These are phyloP conservation scores for Calcarisporium arbuscula DNA, from an alignment of 2,329 filamentous ascomycete species.

Conservation along the genomic window DNA sequence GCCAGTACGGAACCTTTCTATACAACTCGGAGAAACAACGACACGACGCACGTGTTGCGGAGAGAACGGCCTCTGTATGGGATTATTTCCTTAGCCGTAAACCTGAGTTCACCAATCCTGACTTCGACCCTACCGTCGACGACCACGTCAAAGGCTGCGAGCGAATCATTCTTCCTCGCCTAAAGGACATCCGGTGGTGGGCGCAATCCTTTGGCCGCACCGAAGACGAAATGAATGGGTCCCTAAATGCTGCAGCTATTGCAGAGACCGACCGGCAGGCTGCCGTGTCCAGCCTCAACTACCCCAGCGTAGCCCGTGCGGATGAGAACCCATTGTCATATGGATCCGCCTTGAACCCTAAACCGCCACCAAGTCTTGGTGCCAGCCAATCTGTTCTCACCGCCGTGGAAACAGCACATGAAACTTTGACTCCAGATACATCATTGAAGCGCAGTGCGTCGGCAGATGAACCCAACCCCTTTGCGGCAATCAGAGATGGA, in stretches of 20 bases:
- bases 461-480: slow-evolving; percentile 36
- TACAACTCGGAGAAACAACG: slow-evolving; percentile 93
- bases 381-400: slow-evolving; percentile 49
- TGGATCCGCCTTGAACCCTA: slow-evolving; percentile 15
- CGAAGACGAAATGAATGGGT: slow-evolving; percentile 88
- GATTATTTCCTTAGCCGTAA: slow-evolving; percentile 84
- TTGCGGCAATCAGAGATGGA: slow-evolving; percentile 41
- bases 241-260: slow-evolving; percentile 47
- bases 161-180: slow-evolving; percentile 72
- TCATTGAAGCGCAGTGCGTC: slow-evolving; percentile 38
- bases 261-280: slow-evolving; percentile 37
- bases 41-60: slow-evolving; percentile 58
- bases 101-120: slow-evolving; percentile 73
- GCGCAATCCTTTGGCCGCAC: slow-evolving; percentile 76
- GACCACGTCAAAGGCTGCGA: slow-evolving; percentile 76
- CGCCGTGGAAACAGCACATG: slow-evolving; percentile 52
- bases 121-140: slow-evolving; percentile 69
- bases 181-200: slow-evolving; percentile 89
- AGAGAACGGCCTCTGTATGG: slow-evolving; percentile 84
- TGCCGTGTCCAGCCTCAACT: slow-evolving; percentile 27
- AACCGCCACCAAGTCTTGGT: slow-evolving; percentile 27
- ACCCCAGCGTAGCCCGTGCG: slow-evolving; percentile 18
- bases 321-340: slow-evolving; percentile 21
- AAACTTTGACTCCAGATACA: slow-evolving; percentile 37
- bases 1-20: slow-evolving; percentile 94